phyloP scores from a whole-genome alignment of 495 filamentous ascomycete genomes.

The Aspergillus steynii region DNA sequence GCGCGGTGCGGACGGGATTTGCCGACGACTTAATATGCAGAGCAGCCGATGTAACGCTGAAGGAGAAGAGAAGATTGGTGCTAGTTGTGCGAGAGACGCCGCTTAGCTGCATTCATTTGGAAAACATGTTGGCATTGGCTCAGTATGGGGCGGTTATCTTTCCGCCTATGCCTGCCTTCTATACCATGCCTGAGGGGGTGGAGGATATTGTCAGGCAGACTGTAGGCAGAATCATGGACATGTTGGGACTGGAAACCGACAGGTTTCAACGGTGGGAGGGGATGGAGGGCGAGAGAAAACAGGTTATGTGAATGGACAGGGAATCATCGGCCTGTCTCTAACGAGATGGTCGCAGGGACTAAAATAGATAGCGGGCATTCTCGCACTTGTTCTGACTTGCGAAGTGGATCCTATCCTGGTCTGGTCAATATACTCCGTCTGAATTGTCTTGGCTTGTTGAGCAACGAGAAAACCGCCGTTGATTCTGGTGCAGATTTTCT shows the following conservation, averaged over 20 bases:
- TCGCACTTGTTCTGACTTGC: neutral
- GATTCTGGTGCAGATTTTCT: neutral
- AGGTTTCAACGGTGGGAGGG: slow-evolving; percentile 26
- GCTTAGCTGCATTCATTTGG: slow-evolving; percentile 29
- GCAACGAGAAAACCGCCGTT: neutral
- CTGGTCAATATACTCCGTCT: neutral
- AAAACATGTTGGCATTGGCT: slow-evolving; percentile 27
- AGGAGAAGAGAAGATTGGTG: slow-evolving; percentile 28
- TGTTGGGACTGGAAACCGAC: slow-evolving; percentile 26
- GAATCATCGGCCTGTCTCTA: neutral
- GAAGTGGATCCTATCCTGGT: neutral
- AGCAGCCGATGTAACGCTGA: slow-evolving; percentile 32
- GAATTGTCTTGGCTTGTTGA: neutral
- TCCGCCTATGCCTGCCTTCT: slow-evolving; percentile 30
- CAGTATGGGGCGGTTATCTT: slow-evolving; percentile 24
- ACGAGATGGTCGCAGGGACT: neutral
- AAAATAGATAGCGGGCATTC: neutral
- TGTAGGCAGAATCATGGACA: slow-evolving; percentile 30
- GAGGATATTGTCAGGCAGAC: slow-evolving; percentile 29
- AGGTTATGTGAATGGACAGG: no score
- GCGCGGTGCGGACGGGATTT: slow-evolving; percentile 25
- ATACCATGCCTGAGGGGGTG: slow-evolving; percentile 19
- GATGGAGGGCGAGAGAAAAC: neutral
- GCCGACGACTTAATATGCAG: slow-evolving; percentile 31
- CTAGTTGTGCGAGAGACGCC: slow-evolving; percentile 29